phyloP scores from a whole-genome alignment of 2,329 filamentous ascomycete genomes.

The Lachnellula suecica region DNA sequence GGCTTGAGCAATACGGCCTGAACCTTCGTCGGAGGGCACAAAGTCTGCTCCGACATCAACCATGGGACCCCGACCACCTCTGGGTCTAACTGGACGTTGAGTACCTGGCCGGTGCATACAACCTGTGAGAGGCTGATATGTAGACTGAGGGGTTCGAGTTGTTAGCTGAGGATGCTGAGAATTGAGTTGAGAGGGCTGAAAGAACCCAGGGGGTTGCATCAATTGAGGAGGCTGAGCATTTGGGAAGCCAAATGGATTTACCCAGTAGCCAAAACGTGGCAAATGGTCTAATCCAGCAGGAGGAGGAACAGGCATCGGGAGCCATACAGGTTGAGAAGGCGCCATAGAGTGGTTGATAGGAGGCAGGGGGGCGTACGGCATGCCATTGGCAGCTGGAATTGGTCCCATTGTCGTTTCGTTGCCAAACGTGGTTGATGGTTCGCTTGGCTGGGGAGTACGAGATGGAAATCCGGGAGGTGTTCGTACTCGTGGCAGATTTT shows the following conservation, averaged over 20 bases:
- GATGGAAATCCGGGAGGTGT: neutral
- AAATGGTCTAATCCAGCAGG: constrained; percentile 2
- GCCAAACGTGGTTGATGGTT: neutral
- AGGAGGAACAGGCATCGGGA: constrained; percentile 3
- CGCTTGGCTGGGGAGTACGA: neutral
- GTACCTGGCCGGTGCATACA: neutral
- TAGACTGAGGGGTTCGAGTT: neutral
- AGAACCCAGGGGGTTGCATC: too few relatives aligned
- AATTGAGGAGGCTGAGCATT: neutral
- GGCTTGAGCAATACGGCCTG: constrained; percentile 21
- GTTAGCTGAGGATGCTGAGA: too few relatives aligned
- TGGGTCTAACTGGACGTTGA: constrained; percentile 3
- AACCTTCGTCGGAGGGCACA: constrained; percentile 14
- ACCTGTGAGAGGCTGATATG: neutral
- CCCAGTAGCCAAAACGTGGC: neutral
- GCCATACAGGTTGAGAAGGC: neutral
- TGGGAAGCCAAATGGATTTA: constrained; percentile 4
- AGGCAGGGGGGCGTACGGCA: neutral
- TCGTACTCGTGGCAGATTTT: too few relatives aligned
- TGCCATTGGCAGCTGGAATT: neutral
- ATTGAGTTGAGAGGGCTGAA: too few relatives aligned
- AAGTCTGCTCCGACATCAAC: constrained; percentile 3
- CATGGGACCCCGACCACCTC: constrained; percentile 1
- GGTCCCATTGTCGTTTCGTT: neutral
- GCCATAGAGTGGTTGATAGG: neutral